Evolutionary conservation across 2,329 filamentous ascomycete genomes (phyloP).

Genomic region (Sporothrix dimorphospora): DNA sequence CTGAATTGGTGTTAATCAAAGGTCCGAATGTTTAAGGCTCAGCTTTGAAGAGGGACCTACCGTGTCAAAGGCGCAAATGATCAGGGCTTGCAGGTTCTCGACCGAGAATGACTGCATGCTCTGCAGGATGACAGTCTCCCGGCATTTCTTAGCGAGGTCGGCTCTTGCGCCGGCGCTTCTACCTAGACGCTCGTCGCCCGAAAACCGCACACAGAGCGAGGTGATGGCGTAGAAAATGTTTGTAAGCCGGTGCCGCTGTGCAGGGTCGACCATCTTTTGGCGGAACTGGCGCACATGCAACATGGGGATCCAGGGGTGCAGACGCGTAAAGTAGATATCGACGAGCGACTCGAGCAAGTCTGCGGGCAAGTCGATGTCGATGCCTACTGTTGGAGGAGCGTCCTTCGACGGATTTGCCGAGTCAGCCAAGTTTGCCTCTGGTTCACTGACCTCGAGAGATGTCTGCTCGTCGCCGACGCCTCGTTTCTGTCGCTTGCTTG

Average conservation of each 20-base stretch:
- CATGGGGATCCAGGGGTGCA: slow-evolving; percentile 48
- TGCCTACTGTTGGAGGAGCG: too few species aligned
- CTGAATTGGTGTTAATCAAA: too few species aligned
- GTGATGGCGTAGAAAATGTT: slow-evolving; percentile 46
- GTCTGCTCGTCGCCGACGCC: too few species aligned
- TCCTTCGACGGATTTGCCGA: too few species aligned
- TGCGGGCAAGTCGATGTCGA: slow-evolving; percentile 34
- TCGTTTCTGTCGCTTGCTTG: too few species aligned
- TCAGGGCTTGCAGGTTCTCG: slow-evolving; percentile 41
- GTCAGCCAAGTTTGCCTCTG: too few species aligned
- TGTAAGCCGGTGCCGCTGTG: slow-evolving; percentile 34
- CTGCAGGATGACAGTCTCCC: slow-evolving; percentile 35
- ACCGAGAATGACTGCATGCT: slow-evolving; percentile 41
- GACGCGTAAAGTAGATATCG: slow-evolving; percentile 43
- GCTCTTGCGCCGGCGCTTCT: background rate
- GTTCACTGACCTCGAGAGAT: too few species aligned
- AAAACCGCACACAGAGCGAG: slow-evolving; percentile 43
- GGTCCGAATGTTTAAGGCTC: too few species aligned
- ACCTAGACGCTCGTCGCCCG: slow-evolving; percentile 36
- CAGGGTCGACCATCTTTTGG: slow-evolving; percentile 32
- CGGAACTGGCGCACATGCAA: slow-evolving; percentile 41
- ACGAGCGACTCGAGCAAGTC: too few species aligned
- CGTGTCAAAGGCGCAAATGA: slow-evolving; percentile 42
- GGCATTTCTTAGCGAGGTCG: slow-evolving; percentile 17
- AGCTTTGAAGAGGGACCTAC: too few species aligned